These are phyloP conservation scores for Galerina sulciceps DNA, from an alignment of 768 basidiomycete genomes.

Conservation along the genomic window DNA sequence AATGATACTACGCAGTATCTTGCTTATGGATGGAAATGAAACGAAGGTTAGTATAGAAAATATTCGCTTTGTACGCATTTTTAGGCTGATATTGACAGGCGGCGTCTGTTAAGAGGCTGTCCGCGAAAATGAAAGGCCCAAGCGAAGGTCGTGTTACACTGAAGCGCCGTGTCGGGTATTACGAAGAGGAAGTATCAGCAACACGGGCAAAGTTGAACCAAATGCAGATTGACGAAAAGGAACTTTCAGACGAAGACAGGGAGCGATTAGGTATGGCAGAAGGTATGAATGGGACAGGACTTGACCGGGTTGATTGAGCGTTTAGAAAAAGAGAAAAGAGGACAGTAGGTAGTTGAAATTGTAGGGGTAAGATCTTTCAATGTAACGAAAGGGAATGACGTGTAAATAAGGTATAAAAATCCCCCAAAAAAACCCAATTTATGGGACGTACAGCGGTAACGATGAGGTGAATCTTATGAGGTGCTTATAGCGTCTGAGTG, in stretches of 20 bases:
- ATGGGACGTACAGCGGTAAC: too few relatives aligned
- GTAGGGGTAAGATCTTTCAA: too few relatives aligned
- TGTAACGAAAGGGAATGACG: too few relatives aligned
- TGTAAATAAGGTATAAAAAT: too few relatives aligned
- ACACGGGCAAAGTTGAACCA: slow-evolving; percentile 4
- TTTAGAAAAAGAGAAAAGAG: too few relatives aligned
- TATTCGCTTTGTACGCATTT: neutral
- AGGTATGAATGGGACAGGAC: too few relatives aligned
- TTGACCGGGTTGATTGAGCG: too few relatives aligned
- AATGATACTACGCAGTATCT: slow-evolving; percentile 8
- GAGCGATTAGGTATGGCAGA: too few relatives aligned
- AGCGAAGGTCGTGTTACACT: neutral
- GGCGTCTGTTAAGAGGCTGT: neutral
- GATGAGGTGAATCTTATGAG: too few relatives aligned
- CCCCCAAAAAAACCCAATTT: too few relatives aligned
- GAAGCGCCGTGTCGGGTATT: slow-evolving; percentile 9
- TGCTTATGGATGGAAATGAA: slow-evolving; percentile 17
- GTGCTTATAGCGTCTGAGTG: too few relatives aligned
- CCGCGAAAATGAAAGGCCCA: neutral
- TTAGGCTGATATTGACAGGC: neutral
- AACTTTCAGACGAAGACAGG: neutral
- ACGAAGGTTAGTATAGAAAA: slow-evolving; percentile 11
- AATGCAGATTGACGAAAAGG: slow-evolving; percentile 8
- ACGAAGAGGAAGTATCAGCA: slow-evolving; percentile 4
- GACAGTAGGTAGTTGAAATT: too few relatives aligned